phyloP scores from a whole-genome alignment of 441 rosid genomes.

The Brassica balearica region DNA sequence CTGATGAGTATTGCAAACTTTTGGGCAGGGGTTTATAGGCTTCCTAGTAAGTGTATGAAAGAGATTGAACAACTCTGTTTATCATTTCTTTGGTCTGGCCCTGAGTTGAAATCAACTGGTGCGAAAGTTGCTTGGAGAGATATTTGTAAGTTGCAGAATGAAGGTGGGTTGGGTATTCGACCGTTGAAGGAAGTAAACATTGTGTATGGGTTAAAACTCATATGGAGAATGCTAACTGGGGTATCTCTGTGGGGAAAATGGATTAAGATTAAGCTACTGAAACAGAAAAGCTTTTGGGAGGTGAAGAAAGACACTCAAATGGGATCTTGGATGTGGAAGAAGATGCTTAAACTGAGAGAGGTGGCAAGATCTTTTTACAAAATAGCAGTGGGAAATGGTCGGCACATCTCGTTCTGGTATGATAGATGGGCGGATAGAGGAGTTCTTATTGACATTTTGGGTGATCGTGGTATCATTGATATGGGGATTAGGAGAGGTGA shows the following conservation, averaged over 20 bases:
- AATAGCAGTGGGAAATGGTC: background rate
- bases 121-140: background rate
- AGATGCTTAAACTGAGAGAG: background rate
- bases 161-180: background rate
- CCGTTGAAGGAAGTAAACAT: background rate
- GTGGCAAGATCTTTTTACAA: background rate
- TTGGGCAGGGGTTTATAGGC: background rate
- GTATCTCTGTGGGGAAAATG: background rate
- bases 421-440: too few species aligned
- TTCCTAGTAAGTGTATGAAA: background rate
- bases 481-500: too few species aligned
- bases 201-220: background rate
- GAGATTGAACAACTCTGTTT: background rate
- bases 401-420: too few species aligned
- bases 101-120: background rate
- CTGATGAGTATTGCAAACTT: background rate
- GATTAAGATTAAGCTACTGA: background rate
- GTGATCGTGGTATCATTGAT: too few species aligned
- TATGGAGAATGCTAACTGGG: background rate
- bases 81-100: background rate
- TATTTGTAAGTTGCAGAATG: background rate
- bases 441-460: too few species aligned
- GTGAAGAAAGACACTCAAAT: background rate
- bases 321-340: background rate
- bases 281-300: background rate